Evolutionary conservation across 2,329 filamentous ascomycete species (phyloP), one percentile per base, ranked within the genome.

Genomic region (Aspergillus sp.): DNA sequence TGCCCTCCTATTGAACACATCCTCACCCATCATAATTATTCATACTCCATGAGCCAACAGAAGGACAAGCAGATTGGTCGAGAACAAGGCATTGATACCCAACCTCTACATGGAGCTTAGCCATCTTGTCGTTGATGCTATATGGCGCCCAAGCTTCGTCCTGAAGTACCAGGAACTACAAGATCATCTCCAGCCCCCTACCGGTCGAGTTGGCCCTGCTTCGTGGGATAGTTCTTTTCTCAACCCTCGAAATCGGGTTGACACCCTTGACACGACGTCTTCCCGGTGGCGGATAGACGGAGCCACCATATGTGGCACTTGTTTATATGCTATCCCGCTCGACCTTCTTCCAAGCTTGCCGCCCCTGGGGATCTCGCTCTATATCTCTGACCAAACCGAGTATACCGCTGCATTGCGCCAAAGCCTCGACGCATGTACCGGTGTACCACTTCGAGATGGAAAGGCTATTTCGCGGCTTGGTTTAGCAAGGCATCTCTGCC

Each of bases 91-190:
- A 37, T 39, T 54, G 27, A 27, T 47, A 39, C 27, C 19, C 41
- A 54, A 46, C 4, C 33, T 39, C 27, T 15, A n/a, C 31, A 56
- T 56, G 54, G 54, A 56, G 40, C 54, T 56, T 19, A 56, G 54
- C 41, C 54, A 56, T 56, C 54, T 50, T 23, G 46, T 56, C 46
- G n/a, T 56, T 45, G 54, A 56, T n/a, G 47, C 54, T 15, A 35
- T 56, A 39, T 56, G 54, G 54, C 54, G 54, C 15, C 54, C 54
- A 6, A 56, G 54, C 47, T 56, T 56, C 17, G 31, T 56, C 14
- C 40, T 56, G 40, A 56, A 56, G 47, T 56, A 56, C 47, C 54
- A 51, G 14, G 54, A 56, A 40, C 47, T 56, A 45, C 46, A 51
- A 39, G 40, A 49, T 9, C 47, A 56, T 31, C 21, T 56, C 12